A percentile compares a stretch with the other conserved stretches of the same genome.
These are phyloP conservation scores for Diaporthe vexans DNA, from an alignment of 2,329 filamentous ascomycete genomes.

Conservation along the genomic window DNA sequence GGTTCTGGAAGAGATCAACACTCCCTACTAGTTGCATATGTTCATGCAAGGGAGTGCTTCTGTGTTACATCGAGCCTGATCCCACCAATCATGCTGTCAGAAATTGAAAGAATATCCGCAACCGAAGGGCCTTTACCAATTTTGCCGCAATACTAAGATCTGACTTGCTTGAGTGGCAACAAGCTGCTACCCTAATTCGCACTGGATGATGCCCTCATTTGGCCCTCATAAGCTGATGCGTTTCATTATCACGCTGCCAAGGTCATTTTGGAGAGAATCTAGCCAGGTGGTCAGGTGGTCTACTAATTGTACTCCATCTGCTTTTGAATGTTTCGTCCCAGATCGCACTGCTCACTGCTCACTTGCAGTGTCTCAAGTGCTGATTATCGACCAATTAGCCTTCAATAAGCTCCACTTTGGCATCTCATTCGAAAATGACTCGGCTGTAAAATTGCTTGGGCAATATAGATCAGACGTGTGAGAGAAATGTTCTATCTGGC, in stretches of 20 bases:
- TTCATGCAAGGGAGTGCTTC: conserved; percentile 3
- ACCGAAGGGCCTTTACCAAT: neutral
- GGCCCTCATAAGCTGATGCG: neutral
- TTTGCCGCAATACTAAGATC: conserved; percentile 15
- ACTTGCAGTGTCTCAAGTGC: too few relatives aligned
- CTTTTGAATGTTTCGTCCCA: neutral
- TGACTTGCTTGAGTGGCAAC: conserved; percentile 13
- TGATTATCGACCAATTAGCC: too few relatives aligned
- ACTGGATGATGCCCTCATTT: neutral
- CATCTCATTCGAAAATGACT: too few relatives aligned
- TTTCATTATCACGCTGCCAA: neutral
- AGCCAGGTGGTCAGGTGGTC: neutral
- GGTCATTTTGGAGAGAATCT: neutral
- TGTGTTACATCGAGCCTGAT: neutral
- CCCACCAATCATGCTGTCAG: conserved; percentile 3
- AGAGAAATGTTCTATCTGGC: too few relatives aligned
- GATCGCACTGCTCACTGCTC: too few relatives aligned
- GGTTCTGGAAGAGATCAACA: neutral
- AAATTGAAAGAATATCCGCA: neutral
- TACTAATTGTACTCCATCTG: neutral
- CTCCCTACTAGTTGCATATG: conserved; percentile 14
- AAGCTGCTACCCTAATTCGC: neutral
- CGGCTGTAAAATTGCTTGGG: too few relatives aligned
- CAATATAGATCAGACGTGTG: too few relatives aligned
- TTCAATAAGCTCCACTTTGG: too few relatives aligned